phyloP scores from a whole-genome alignment of 2,329 filamentous ascomycete genomes.

The Diaporthe sp. region DNA sequence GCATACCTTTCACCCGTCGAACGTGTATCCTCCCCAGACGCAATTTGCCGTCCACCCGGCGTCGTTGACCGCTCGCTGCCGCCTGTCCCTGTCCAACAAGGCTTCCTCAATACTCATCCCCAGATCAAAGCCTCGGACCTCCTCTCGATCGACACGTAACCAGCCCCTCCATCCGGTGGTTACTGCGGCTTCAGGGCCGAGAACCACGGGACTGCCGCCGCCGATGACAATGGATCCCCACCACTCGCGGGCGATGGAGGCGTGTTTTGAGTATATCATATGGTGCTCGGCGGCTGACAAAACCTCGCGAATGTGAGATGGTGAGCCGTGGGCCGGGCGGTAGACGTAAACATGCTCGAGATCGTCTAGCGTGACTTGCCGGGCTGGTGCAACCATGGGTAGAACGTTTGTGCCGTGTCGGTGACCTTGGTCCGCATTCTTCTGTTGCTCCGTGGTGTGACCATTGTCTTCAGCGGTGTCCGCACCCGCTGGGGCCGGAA shows the following conservation, averaged over 20 bases:
- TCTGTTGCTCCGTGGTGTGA: constrained; percentile 5
- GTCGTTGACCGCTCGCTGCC: constrained; percentile 52
- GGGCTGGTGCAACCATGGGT: background rate
- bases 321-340: constrained; percentile 47
- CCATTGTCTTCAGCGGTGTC: background rate
- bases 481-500: constrained; percentile 17
- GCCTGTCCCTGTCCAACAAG: constrained; percentile 50
- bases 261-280: constrained; percentile 61
- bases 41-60: constrained; percentile 60
- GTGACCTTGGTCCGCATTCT: background rate
- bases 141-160: constrained; percentile 60
- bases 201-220: constrained; percentile 45
- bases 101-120: constrained; percentile 58
- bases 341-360: constrained; percentile 63
- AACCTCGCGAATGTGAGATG: constrained; percentile 42
- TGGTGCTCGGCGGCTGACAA: constrained; percentile 55
- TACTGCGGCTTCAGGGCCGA: constrained; percentile 36
- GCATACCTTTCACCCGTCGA: constrained; percentile 42
- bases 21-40: constrained; percentile 60
- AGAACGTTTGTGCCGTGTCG: background rate
- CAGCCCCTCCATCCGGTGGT: constrained; percentile 59
- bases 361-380: constrained; percentile 44
- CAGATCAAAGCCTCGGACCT: constrained; percentile 50
- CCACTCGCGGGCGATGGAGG: constrained; percentile 59
- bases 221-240: constrained; percentile 69